Evolutionary conservation across 176 grass and related monocot genomes (phyloP).

Genomic region (Cocos nucifera): DNA sequence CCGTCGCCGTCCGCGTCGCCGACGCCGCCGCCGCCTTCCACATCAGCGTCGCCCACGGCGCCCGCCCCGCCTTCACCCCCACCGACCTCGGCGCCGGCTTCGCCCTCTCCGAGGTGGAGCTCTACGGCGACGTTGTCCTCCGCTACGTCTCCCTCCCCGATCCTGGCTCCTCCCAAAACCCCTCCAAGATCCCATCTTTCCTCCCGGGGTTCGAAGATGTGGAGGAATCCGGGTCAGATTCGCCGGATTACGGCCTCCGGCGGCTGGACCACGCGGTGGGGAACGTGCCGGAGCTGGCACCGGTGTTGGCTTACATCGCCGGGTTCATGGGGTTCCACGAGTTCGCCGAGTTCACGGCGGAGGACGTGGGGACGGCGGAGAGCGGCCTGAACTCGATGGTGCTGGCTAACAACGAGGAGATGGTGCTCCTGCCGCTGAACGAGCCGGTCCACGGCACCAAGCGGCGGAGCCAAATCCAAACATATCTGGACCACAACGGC

Average conservation of each 20-base stretch:
- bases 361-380: constrained; percentile 80
- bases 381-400: constrained; percentile 93
- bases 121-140: constrained; percentile 87
- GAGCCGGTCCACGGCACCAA: constrained; percentile 97
- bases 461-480: constrained; percentile 95
- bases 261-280: constrained; percentile 85
- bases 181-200: constrained; percentile 26
- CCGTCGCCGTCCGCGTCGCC: constrained; percentile 54
- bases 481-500: constrained; percentile 81
- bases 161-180: neutral
- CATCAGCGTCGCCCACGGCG: constrained; percentile 53
- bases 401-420: constrained; percentile 85
- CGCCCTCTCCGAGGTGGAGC: constrained; percentile 66
- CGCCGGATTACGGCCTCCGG: constrained; percentile 38
- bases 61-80: constrained; percentile 58
- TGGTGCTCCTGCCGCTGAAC: constrained; percentile 68
- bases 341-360: constrained; percentile 92
- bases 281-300: constrained; percentile 59
- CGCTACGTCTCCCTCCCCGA: constrained; percentile 55
- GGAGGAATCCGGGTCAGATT: neutral
- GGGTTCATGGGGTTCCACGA: constrained; percentile 84
- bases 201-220: constrained; percentile 64
- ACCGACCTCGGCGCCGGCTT: constrained; percentile 54
- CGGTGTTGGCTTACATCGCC: constrained; percentile 35
- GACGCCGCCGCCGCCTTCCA: constrained; percentile 71